Percentiles rank a stretch among this genome's conserved stretches.
phyloP scores from a whole-genome alignment of 2,329 filamentous ascomycete genomes.

The Trichothecium sympodiale region DNA sequence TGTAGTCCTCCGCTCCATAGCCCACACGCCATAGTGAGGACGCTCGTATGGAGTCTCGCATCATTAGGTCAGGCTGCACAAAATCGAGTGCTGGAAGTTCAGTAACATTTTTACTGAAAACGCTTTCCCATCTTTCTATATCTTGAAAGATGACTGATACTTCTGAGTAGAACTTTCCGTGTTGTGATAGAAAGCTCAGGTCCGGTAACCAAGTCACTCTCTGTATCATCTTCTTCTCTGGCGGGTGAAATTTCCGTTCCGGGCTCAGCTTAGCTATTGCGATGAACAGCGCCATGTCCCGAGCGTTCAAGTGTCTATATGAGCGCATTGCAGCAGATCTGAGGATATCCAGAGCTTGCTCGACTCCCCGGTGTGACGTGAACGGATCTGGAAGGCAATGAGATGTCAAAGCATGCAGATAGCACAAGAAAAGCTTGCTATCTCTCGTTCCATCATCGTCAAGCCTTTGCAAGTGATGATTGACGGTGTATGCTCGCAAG shows the following conservation, averaged over 20 bases:
- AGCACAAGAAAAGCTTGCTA: conserved; percentile 36
- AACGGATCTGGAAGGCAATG: conserved; percentile 35
- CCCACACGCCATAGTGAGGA: too few relatives aligned
- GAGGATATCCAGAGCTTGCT: conserved; percentile 37
- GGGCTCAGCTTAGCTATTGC: conserved; percentile 8
- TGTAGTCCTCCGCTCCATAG: too few relatives aligned
- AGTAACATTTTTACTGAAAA: too few relatives aligned
- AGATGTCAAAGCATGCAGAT: conserved; percentile 42
- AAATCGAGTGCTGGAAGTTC: too few relatives aligned
- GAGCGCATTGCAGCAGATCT: conserved; percentile 35
- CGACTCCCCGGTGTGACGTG: conserved; percentile 38
- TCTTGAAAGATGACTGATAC: too few relatives aligned
- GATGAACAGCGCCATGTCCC: neutral
- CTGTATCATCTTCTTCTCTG: conserved; percentile 27
- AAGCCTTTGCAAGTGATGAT: conserved; percentile 34
- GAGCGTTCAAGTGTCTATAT: neutral
- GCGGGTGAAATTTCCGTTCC: conserved; percentile 22
- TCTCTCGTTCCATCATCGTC: conserved; percentile 35
- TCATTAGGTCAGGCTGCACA: too few relatives aligned
- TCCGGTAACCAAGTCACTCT: conserved; percentile 25
- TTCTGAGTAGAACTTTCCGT: too few relatives aligned
- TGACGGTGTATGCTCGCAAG: conserved; percentile 32
- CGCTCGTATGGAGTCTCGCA: too few relatives aligned
- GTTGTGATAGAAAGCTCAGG: conserved; percentile 29
- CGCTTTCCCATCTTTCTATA: too few relatives aligned